Percentiles rank a stretch among this genome's conserved stretches.
These are phyloP conservation scores for Macrolepiota albuminosa DNA, from an alignment of 768 basidiomycete species.

Conservation along the genomic window DNA sequence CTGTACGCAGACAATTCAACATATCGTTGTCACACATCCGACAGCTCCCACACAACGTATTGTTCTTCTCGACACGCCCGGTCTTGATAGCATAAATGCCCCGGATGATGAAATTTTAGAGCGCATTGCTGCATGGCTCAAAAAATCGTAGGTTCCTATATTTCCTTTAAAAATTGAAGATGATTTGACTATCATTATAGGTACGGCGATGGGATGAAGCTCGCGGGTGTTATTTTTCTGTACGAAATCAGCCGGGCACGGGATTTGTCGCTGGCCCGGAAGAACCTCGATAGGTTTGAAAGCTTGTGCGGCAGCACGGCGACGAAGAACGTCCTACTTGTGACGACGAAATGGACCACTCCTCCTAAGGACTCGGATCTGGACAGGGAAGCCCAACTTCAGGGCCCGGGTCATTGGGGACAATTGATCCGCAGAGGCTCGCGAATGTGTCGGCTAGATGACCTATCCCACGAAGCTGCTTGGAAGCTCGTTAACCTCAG, in stretches of 20 bases:
- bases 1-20: constrained; percentile 8
- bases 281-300: constrained; percentile 11
- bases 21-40: constrained; percentile 5
- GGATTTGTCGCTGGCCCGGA: constrained; percentile 3
- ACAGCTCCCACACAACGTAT: constrained; percentile 8
- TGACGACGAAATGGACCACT: constrained; percentile 13
- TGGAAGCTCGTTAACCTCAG: constrained; percentile 12
- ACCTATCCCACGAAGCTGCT: constrained; percentile 9
- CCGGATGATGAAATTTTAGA: constrained; percentile 10
- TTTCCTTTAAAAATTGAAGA: background rate
- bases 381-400: constrained; percentile 4
- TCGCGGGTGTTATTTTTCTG: constrained; percentile 13
- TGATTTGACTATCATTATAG: background rate
- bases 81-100: constrained; percentile 8
- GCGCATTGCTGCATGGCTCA: constrained; percentile 8
- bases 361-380: constrained; percentile 5
- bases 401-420: constrained; percentile 9
- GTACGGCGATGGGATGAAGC: constrained; percentile 8
- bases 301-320: constrained; percentile 6
- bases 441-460: constrained; percentile 13
- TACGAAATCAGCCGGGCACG: constrained; percentile 13
- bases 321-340: constrained; percentile 11
- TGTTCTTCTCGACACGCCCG: constrained; percentile 13
- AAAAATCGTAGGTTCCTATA: constrained; percentile 3
- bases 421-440: constrained; percentile 9